Percentiles rank a stretch among this genome's conserved stretches.
Conservation (phyloP, 805 yeast species). For the Nakazawaea molendinolei region DNA sequence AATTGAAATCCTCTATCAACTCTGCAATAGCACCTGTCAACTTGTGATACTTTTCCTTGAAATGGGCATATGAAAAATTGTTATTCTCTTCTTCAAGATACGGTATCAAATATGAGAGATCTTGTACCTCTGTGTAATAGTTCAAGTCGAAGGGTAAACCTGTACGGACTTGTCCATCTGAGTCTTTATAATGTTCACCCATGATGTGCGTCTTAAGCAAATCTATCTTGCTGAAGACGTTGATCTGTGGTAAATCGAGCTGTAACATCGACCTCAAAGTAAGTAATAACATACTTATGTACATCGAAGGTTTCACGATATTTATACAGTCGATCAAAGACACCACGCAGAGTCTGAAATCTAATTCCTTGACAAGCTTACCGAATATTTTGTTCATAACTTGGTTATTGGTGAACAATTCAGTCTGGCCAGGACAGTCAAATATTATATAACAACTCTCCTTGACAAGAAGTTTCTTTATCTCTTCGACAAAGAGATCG, state of each 20-base stretch:
- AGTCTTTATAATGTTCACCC: constrained; percentile 17
- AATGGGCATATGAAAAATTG: constrained; percentile 52
- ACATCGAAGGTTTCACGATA: constrained; percentile 82
- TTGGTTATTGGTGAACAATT: constrained; percentile 83
- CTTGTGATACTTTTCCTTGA: constrained; percentile 38
- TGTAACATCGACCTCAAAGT: constrained; percentile 90
- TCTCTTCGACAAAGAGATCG: constrained; percentile 50
- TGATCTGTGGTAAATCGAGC: constrained; percentile 86
- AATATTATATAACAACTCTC: constrained; percentile 64
- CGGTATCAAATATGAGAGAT: constrained; percentile 62
- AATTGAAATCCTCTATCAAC: constrained; percentile 76
- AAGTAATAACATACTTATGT: constrained; percentile 71
- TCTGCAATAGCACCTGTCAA: constrained; percentile 78
- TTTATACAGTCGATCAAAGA: constrained; percentile 79
- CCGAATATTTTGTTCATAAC: constrained; percentile 66
- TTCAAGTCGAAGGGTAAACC: constrained; percentile 76
- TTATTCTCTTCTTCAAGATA: constrained; percentile 66
- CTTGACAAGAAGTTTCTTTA: constrained; percentile 40
- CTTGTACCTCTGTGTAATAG: constrained; percentile 90
- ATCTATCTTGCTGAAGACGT: constrained; percentile 90
- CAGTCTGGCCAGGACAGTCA: constrained; percentile 97
- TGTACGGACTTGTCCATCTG: constrained; percentile 36
- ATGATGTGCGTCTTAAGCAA: constrained; percentile 48
- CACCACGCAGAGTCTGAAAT: constrained; percentile 75
- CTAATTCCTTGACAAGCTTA: constrained; percentile 53